Conservation (phyloP, 2,329 filamentous ascomycete species). For the Leptographium radiaticola region DNA sequence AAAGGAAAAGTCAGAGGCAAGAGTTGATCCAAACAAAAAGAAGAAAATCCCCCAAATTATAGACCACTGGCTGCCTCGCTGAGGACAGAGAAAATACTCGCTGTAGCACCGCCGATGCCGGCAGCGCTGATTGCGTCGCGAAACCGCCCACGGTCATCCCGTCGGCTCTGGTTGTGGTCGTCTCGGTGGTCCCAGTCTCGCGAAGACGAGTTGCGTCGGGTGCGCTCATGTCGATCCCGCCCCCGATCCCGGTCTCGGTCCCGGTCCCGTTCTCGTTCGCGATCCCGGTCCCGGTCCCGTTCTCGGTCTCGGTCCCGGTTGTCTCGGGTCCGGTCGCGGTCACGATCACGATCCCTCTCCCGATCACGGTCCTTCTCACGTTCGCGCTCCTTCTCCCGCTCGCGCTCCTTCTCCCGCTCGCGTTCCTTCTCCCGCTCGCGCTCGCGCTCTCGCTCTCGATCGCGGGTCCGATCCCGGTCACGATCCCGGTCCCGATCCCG, state of each 20-base stretch:
- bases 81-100: conserved; percentile 42
- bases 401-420: background rate
- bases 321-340: conserved; percentile 5
- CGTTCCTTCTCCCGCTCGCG: conserved; percentile 15
- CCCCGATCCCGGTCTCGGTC: conserved; percentile 17
- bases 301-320: conserved; percentile 22
- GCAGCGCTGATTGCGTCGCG: conserved; percentile 43
- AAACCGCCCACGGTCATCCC: conserved; percentile 21
- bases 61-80: conserved; percentile 36
- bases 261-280: conserved; percentile 18
- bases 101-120: conserved; percentile 47
- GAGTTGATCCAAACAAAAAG: background rate
- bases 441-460: conserved; percentile 21
- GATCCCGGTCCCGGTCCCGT: conserved; percentile 19
- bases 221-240: background rate
- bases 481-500: background rate
- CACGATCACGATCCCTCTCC: background rate
- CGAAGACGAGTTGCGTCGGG: background rate
- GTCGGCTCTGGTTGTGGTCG: conserved; percentile 2
- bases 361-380: background rate
- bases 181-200: conserved; percentile 3
- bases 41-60: conserved; percentile 5
- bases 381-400: background rate
- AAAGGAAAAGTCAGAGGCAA: background rate
- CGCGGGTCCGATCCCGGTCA: background rate